Base-by-base conservation (phyloP, 2,329 filamentous ascomycete genomes). In the Pseudogymnoascus sp. region DNA sequence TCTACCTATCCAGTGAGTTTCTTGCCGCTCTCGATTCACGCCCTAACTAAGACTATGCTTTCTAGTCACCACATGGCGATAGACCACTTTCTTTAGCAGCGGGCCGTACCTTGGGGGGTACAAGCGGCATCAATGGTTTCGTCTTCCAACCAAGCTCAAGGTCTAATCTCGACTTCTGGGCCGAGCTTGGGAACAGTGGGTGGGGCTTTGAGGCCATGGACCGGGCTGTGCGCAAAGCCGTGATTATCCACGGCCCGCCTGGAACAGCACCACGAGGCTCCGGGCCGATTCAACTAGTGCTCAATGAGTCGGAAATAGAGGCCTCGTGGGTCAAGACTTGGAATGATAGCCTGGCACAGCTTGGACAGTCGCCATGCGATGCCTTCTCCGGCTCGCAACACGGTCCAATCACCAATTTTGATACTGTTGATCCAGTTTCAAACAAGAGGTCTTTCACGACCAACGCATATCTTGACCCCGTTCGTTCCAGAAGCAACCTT, bases 201-300 rank as follows among this genome's bases (percentile, higher is more conserved):
- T 79, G 76, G 77, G 68, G 67, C 25, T 74, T 70, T 65, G 66
- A 74, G 5, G 66, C 66, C 13, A 66, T 79, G 27, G 66, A 71
- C 1, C 75, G 73, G 0, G 78, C 78, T 61, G 72, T 77, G 61
- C 70, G 69, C 13, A 77, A 77, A 65, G 73, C 73, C 25, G 8
- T 58, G 63, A 69, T 31, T 21, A 60, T 55, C 35, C 40, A 60
- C 33, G 37, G 39, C 15, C 63, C 61, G 12, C 40, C 48, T 12
- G 59, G n/a, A 18, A 39, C 36, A 39, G 36, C 36, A 39, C 36
- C 36, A 39, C 40, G 58, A 21, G 25, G 36, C 36, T 15, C n/a
- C n/a, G 36, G 36, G 36, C 36, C 36, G n/a, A 39, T 39, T 39
- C 36, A 39, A 39, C 36, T 39, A 39, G 36, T 39, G n/a, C 15